A percentile compares a stretch with the other conserved stretches of the same genome.
phyloP scores from a whole-genome alignment of 805 yeast genomes.

The Kluyveromyces aestuarii region DNA sequence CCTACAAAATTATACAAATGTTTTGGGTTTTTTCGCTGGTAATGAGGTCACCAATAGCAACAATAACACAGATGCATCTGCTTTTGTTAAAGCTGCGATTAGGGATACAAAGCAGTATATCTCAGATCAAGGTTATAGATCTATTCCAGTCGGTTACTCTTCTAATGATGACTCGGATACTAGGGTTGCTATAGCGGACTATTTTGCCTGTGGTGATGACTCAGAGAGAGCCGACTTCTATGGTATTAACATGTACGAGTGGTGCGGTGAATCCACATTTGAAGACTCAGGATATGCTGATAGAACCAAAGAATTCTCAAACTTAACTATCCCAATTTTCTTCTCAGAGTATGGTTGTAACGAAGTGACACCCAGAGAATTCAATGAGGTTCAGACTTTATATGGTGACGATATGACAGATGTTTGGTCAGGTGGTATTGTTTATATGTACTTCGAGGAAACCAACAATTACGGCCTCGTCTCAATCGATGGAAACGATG shows the following conservation, averaged over 20 bases:
- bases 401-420: conserved; percentile 57
- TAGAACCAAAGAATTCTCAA: conserved; percentile 48
- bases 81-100: conserved; percentile 66
- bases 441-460: conserved; percentile 69
- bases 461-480: conserved; percentile 62
- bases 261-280: conserved; percentile 60
- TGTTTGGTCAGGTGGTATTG: conserved; percentile 78
- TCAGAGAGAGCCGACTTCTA: conserved; percentile 59
- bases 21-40: conserved; percentile 71
- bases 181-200: conserved; percentile 53
- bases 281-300: conserved; percentile 47
- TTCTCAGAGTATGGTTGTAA: conserved; percentile 75
- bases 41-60: conserved; percentile 61
- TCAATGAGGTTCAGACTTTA: conserved; percentile 53
- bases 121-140: conserved; percentile 45
- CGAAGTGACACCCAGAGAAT: conserved; percentile 49
- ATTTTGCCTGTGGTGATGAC: conserved; percentile 56
- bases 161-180: conserved; percentile 59
- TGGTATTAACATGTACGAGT: conserved; percentile 75
- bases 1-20: conserved; percentile 54
- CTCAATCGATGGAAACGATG: conserved; percentile 33
- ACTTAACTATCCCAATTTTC: conserved; percentile 57
- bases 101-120: conserved; percentile 64
- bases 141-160: conserved; percentile 66
- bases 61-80: conserved; percentile 57